A percentile compares a stretch with the other conserved stretches of the same genome.
Evolutionary conservation across 352 stramenopile species (phyloP).

Genomic region (Phytophthora cryptogea): DNA sequence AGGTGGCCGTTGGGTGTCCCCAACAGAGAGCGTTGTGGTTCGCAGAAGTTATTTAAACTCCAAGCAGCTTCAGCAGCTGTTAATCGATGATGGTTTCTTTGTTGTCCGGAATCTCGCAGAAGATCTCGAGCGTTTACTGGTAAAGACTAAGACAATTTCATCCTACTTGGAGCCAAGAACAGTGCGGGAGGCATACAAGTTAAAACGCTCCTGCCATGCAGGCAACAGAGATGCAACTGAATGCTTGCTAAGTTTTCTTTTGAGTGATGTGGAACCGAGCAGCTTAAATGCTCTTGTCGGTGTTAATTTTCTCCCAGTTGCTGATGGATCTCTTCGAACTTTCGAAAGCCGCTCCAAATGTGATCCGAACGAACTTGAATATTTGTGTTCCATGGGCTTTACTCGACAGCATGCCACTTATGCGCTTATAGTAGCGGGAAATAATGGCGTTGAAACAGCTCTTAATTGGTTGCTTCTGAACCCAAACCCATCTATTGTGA

Average conservation of each 20-base stretch:
- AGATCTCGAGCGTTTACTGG: conserved; percentile 51
- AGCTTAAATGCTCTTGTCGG: conserved; percentile 38
- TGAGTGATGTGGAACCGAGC: conserved; percentile 41
- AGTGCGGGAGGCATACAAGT: conserved; percentile 49
- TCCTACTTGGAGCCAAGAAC: conserved; percentile 42
- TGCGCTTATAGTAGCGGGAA: conserved; percentile 43
- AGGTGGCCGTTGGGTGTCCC: conserved; percentile 51
- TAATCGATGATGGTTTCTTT: conserved; percentile 55
- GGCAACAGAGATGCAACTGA: conserved; percentile 40
- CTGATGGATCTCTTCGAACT: conserved; percentile 46
- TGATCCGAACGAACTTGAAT: conserved; percentile 41
- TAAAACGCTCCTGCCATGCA: conserved; percentile 43
- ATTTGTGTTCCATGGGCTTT: conserved; percentile 75
- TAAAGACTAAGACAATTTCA: conserved; percentile 48
- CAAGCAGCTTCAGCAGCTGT: conserved; percentile 39
- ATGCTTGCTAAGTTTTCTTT: conserved; percentile 54
- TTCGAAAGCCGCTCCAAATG: conserved; percentile 37
- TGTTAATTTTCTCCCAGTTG: conserved; percentile 64
- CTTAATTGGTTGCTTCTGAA: conserved; percentile 74
- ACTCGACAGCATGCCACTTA: conserved; percentile 46
- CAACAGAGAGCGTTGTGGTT: conserved; percentile 47
- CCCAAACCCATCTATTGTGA: conserved; percentile 42
- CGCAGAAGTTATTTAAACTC: conserved; percentile 39
- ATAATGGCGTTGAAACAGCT: conserved; percentile 48
- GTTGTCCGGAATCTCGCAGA: conserved; percentile 56